A percentile compares a stretch with the other conserved stretches of the same genome.
These are phyloP conservation scores for Geum urbanum DNA, from an alignment of 306 rosid species.

Conservation along the genomic window DNA sequence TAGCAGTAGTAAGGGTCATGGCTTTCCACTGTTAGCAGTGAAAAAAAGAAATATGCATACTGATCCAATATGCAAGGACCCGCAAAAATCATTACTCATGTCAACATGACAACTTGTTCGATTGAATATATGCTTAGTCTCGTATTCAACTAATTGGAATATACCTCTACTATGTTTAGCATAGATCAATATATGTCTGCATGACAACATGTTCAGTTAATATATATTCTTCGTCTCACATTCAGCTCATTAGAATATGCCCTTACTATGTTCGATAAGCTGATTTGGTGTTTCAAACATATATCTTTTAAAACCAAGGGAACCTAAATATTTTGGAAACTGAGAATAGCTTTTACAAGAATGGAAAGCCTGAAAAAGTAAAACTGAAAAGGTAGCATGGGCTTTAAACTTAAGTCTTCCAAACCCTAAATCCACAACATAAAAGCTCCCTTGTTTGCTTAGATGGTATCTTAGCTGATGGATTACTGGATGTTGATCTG, in stretches of 20 bases:
- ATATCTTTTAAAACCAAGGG: neutral
- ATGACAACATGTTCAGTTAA: no score
- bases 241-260: neutral
- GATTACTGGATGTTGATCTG: no score
- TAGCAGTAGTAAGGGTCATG: neutral
- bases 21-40: slow-evolving; percentile 9
- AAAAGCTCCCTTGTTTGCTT: no score
- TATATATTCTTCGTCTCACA: no score
- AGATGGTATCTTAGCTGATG: no score
- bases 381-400: slow-evolving; percentile 91
- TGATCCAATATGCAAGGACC: no score
- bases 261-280: neutral
- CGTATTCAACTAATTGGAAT: neutral
- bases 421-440: no score
- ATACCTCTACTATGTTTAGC: neutral
- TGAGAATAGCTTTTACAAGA: slow-evolving; percentile 36
- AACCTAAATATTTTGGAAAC: neutral
- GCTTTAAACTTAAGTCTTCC: no score
- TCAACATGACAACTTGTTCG: neutral
- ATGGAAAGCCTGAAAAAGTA: slow-evolving; percentile 78
- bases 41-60: neutral
- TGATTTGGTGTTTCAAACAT: neutral
- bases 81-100: no score
- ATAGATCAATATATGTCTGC: no score
- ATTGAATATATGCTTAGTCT: neutral